Conservation (phyloP, 306 rosid species). For the Cyclanthera cordifolia region DNA sequence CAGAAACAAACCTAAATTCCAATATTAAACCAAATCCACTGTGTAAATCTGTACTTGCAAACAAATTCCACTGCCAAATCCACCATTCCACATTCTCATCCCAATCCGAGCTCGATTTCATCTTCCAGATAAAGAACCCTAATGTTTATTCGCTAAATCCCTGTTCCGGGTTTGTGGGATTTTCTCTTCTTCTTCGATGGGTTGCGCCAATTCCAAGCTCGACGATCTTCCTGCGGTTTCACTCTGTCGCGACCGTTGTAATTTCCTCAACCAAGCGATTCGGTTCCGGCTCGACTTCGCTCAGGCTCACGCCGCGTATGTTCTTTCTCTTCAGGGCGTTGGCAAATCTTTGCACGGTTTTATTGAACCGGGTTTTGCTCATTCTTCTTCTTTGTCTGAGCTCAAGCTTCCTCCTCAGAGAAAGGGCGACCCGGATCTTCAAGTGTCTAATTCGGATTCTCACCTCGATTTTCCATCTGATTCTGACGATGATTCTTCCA, state of each 20-base stretch:
- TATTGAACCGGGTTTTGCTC: slow-evolving; percentile 29
- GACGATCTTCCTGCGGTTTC: slow-evolving; percentile 77
- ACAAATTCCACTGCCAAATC: background rate
- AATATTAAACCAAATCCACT: background rate
- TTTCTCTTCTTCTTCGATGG: slow-evolving; percentile 23
- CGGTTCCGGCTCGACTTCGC: slow-evolving; percentile 54
- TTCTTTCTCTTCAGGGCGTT: slow-evolving; percentile 45
- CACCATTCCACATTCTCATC: background rate
- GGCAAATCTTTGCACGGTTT: slow-evolving; percentile 53
- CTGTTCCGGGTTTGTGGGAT: background rate
- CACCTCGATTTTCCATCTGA: slow-evolving; percentile 53
- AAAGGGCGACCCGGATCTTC: slow-evolving; percentile 26
- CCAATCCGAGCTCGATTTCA: background rate
- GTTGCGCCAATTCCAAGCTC: slow-evolving; percentile 79
- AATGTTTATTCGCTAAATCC: background rate
- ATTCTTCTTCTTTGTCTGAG: slow-evolving; percentile 20
- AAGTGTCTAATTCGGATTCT: slow-evolving; percentile 42
- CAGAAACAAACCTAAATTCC: background rate
- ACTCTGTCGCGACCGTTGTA: slow-evolving; percentile 63
- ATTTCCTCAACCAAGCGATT: slow-evolving; percentile 63
- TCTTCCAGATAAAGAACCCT: slow-evolving; percentile 1
- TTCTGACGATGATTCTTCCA: slow-evolving; percentile 38
- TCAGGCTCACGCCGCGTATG: slow-evolving; percentile 55
- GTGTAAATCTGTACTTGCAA: background rate
- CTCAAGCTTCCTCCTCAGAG: slow-evolving; percentile 30